phyloP scores from a whole-genome alignment of 2,329 filamentous ascomycete species.

The Rosellinia necatrix region DNA sequence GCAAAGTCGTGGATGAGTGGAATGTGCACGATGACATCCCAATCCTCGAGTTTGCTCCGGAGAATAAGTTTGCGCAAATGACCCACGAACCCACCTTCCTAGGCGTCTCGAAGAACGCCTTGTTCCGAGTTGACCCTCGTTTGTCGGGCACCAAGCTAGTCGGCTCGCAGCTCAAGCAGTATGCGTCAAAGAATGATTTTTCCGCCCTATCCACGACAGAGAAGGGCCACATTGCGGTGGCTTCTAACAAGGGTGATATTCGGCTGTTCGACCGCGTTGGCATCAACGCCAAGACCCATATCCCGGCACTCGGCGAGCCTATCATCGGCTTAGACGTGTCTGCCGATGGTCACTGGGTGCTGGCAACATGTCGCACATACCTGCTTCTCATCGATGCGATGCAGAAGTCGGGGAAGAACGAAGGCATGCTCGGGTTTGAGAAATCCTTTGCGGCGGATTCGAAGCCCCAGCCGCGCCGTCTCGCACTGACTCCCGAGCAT shows the following conservation, averaged over 20 bases:
- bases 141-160: slow-evolving; percentile 90
- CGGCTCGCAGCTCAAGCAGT: slow-evolving; percentile 91
- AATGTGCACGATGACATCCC: slow-evolving; percentile 96
- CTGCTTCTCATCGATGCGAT: slow-evolving; percentile 89
- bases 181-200: slow-evolving; percentile 96
- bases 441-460: slow-evolving; percentile 88
- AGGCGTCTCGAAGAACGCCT: slow-evolving; percentile 87
- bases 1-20: slow-evolving; percentile 98
- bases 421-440: slow-evolving; percentile 97
- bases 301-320: slow-evolving; percentile 91
- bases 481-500: slow-evolving; percentile 86
- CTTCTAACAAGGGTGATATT: slow-evolving; percentile 97
- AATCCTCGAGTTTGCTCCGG: slow-evolving; percentile 87
- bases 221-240: slow-evolving; percentile 95
- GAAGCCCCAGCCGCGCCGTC: slow-evolving; percentile 89
- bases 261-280: slow-evolving; percentile 95
- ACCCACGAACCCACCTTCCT: slow-evolving; percentile 94
- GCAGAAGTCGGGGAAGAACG: slow-evolving; percentile 93
- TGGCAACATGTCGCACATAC: slow-evolving; percentile 93
- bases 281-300: slow-evolving; percentile 96
- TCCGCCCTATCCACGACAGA: slow-evolving; percentile 92
- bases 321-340: slow-evolving; percentile 95
- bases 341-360: slow-evolving; percentile 92
- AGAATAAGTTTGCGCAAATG: slow-evolving; percentile 98
- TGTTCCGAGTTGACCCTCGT: slow-evolving; percentile 93